Percentiles rank a stretch among this genome's conserved stretches.
Conservation (phyloP, 2,329 filamentous ascomycete species). For the Aureobasidium sp. region DNA sequence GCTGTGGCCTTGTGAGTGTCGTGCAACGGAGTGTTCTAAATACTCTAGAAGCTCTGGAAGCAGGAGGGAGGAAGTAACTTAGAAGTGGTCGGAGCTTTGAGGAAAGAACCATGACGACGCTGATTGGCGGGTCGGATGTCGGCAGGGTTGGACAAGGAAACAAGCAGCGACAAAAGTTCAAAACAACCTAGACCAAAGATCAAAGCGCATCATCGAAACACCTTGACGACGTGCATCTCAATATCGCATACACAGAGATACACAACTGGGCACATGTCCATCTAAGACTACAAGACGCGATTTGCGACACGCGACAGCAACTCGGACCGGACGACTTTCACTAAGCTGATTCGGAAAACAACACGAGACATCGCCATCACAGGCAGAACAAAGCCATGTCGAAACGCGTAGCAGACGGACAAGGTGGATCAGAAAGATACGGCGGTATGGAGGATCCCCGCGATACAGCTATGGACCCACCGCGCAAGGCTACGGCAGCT, state of each 20-base stretch:
- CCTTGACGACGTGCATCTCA: not conserved
- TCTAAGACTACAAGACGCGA: not conserved
- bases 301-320: not conserved
- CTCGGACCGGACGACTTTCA: not conserved
- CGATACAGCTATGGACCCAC: constrained; percentile 15
- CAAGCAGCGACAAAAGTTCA: constrained; percentile 7
- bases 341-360: not conserved
- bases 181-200: constrained; percentile 1
- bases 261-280: not conserved
- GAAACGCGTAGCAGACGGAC: constrained; percentile 17
- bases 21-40: not conserved
- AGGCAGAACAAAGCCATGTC: constrained; percentile 15
- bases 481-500: constrained; percentile 18
- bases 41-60: not conserved
- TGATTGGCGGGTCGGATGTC: constrained; percentile 4
- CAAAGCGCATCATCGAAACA: not conserved
- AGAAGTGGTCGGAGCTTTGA: not conserved
- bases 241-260: not conserved
- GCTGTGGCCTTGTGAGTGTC: too few species aligned
- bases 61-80: not conserved
- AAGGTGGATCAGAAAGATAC: constrained; percentile 17
- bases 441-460: constrained; percentile 9
- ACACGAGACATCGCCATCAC: not conserved
- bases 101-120: not conserved
- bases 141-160: not conserved